Evolutionary conservation across 1,284 basidiomycete genomes (phyloP).

Genomic region (Sphaerobolus stellatus): DNA sequence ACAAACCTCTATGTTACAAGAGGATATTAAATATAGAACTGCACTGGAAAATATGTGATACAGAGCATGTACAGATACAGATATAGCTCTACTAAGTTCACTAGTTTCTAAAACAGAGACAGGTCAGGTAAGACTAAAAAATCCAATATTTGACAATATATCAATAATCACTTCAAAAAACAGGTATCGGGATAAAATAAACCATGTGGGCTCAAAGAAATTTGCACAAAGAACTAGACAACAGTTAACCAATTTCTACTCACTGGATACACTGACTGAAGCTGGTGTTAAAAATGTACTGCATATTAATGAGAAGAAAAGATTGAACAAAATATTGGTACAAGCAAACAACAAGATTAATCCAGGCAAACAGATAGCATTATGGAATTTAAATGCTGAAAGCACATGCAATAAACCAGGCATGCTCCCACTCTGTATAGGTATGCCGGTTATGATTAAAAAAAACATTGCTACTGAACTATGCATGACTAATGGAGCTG

Average conservation of each 20-base stretch:
- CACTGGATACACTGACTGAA: slow-evolving; percentile 22
- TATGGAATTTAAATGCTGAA: slow-evolving; percentile 30
- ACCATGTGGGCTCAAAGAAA: background rate
- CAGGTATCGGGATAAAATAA: background rate
- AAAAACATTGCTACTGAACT: slow-evolving; percentile 37
- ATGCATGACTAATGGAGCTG: slow-evolving; percentile 39
- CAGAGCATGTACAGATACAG: no score
- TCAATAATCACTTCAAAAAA: no score
- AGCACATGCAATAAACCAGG: slow-evolving; percentile 26
- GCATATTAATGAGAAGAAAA: background rate
- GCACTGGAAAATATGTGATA: no score
- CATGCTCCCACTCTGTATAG: slow-evolving; percentile 34
- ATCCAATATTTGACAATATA: no score
- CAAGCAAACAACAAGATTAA: slow-evolving; percentile 12
- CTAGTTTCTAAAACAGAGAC: no score
- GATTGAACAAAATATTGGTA: slow-evolving; percentile 1
- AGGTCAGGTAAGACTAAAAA: no score
- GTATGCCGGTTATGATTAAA: slow-evolving; percentile 41
- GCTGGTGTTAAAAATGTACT: background rate
- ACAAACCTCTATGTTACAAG: no score
- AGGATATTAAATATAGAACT: no score
- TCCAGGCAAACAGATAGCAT: slow-evolving; percentile 19
- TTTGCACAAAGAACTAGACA: background rate
- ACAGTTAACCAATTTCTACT: slow-evolving; percentile 28
- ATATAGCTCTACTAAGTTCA: no score